phyloP scores from a whole-genome alignment of 2,329 filamentous ascomycete species.

The Nigrospora osmanthi region DNA sequence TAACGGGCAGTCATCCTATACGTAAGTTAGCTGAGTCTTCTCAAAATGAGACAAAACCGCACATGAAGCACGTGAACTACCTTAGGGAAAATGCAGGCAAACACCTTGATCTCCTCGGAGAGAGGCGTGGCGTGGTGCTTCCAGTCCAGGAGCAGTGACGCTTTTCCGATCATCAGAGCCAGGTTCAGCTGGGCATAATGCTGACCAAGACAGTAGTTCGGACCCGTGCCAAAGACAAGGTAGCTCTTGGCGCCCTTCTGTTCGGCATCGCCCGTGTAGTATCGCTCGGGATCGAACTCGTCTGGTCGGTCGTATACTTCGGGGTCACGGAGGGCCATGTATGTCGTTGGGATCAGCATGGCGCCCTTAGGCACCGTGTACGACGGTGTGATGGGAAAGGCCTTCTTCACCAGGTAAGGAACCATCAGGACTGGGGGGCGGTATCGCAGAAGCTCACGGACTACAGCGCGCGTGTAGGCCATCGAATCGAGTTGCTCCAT shows the following conservation, averaged over 20 bases:
- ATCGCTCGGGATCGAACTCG: conserved; percentile 81
- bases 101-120: conserved; percentile 95
- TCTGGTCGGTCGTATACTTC: conserved; percentile 90
- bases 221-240: conserved; percentile 90
- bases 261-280: conserved; percentile 84
- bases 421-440: conserved; percentile 96
- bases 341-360: conserved; percentile 91
- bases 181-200: conserved; percentile 85
- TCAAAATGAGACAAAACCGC: background rate
- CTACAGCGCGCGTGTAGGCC: conserved; percentile 83
- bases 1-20: conserved; percentile 74
- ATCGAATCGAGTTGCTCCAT: conserved; percentile 86
- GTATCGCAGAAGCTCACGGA: conserved; percentile 87
- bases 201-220: conserved; percentile 95
- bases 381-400: conserved; percentile 78
- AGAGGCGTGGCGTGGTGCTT: conserved; percentile 73
- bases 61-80: conserved; percentile 40
- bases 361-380: conserved; percentile 93
- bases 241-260: conserved; percentile 86
- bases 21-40: conserved; percentile 17
- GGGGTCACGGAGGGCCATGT: conserved; percentile 83
- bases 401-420: conserved; percentile 88
- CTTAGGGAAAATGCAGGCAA: conserved; percentile 96
- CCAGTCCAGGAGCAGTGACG: conserved; percentile 82
- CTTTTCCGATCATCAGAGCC: conserved; percentile 84